phyloP scores from a whole-genome alignment of 1,284 basidiomycete genomes.

The Trametes versicolor region DNA sequence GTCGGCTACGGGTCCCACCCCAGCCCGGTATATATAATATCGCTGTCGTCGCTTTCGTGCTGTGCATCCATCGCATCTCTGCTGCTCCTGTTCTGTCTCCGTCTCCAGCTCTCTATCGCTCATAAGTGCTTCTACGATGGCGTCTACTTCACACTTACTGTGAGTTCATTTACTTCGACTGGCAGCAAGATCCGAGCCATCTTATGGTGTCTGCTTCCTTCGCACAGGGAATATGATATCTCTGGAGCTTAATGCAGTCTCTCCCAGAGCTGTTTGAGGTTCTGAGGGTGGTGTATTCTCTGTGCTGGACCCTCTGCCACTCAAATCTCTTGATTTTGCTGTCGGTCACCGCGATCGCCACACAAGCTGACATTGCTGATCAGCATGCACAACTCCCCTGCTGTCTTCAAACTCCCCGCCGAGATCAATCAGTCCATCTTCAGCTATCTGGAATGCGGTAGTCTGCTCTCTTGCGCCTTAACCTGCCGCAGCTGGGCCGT shows the following conservation, averaged over 20 bases:
- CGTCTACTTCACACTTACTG: background rate
- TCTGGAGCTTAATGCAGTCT: no score
- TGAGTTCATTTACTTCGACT: background rate
- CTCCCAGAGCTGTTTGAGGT: no score
- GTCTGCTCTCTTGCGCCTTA: constrained; percentile 3
- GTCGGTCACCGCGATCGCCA: no score
- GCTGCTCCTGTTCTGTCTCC: background rate
- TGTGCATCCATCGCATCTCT: background rate
- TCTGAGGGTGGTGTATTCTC: no score
- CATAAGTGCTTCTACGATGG: background rate
- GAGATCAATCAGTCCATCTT: constrained; percentile 19
- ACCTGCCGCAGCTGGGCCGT: constrained; percentile 11
- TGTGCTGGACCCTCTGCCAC: no score
- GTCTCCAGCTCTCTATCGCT: background rate
- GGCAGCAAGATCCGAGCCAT: no score
- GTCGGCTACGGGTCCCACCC: background rate
- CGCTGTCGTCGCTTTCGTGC: constrained; percentile 1
- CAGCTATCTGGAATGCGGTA: constrained; percentile 10
- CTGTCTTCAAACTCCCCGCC: background rate
- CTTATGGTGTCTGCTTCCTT: no score
- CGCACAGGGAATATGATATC: no score
- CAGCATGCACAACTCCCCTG: background rate
- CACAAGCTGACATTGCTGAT: background rate
- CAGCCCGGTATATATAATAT: background rate
- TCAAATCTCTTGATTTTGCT: background rate